phyloP scores from a whole-genome alignment of 2,329 filamentous ascomycete genomes.

The Microsporum canis region DNA sequence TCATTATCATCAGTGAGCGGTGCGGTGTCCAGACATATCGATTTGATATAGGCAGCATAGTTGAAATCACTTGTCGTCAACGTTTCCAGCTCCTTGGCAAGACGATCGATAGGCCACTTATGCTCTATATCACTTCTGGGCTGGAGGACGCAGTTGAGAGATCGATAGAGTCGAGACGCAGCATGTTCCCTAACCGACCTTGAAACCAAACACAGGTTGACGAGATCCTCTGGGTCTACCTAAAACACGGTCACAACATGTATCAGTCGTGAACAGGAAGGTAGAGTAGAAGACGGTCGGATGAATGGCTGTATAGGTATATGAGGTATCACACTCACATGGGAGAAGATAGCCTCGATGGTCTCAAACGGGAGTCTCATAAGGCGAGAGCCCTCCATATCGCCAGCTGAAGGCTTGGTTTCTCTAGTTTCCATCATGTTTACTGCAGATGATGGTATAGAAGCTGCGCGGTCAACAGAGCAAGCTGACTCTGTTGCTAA shows the following conservation, averaged over 20 bases:
- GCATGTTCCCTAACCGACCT: conserved; percentile 48
- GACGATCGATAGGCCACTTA: conserved; percentile 45
- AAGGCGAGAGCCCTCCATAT: conserved; percentile 5
- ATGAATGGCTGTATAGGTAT: conserved; percentile 25
- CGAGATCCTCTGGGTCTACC: conserved; percentile 13
- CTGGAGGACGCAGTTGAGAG: conserved; percentile 46
- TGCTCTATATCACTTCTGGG: conserved; percentile 38
- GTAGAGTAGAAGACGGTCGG: background rate
- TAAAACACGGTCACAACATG: conserved; percentile 4
- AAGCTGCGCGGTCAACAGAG: background rate
- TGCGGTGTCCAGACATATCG: conserved; percentile 47
- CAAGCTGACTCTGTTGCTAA: background rate
- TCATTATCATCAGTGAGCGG: conserved; percentile 41
- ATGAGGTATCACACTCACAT: conserved; percentile 35
- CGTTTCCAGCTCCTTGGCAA: conserved; percentile 50
- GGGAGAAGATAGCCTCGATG: conserved; percentile 22
- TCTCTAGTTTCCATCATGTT: background rate
- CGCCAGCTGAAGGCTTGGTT: background rate
- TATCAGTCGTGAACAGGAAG: background rate
- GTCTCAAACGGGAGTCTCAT: conserved; percentile 24
- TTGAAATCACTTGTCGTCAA: conserved; percentile 54
- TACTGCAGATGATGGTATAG: background rate
- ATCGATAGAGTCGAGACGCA: conserved; percentile 48
- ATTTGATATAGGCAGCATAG: conserved; percentile 48
- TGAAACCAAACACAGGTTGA: conserved; percentile 47